Evolutionary conservation across 164 flowering plant genomes (phyloP).

Genomic region (Annona cherimola): DNA sequence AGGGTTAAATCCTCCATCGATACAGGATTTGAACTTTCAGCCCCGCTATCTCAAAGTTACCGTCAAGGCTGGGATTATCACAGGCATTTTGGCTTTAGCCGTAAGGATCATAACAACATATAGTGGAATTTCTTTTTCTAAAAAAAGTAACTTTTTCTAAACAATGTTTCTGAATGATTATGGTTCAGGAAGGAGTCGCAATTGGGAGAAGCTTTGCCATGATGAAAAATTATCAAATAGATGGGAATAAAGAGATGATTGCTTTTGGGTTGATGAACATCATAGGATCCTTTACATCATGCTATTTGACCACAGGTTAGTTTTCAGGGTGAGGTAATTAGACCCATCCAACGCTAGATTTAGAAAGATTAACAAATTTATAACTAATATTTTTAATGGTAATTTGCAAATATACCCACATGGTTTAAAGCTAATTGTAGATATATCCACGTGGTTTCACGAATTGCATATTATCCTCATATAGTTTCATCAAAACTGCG

Average conservation of each 20-base stretch:
- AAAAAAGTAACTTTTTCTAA: too few relatives aligned
- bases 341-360: too few relatives aligned
- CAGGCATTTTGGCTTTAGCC: slow-evolving; percentile 61
- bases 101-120: slow-evolving; percentile 31
- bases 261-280: slow-evolving; percentile 95
- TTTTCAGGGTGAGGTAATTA: too few relatives aligned
- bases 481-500: too few relatives aligned
- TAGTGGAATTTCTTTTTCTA: neutral
- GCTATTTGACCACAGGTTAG: slow-evolving; percentile 87
- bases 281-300: slow-evolving; percentile 75
- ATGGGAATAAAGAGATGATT: slow-evolving; percentile 95
- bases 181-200: slow-evolving; percentile 85
- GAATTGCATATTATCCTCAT: too few relatives aligned
- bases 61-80: slow-evolving; percentile 53
- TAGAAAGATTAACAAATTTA: too few relatives aligned
- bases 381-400: too few relatives aligned
- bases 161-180: neutral
- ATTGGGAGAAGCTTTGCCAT: slow-evolving; percentile 84
- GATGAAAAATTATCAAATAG: slow-evolving; percentile 54
- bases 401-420: too few relatives aligned
- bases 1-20: slow-evolving; percentile 68
- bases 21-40: slow-evolving; percentile 43
- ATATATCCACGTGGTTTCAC: too few relatives aligned
- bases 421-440: too few relatives aligned
- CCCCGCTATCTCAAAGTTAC: slow-evolving; percentile 35